Percentiles rank a stretch among this genome's conserved stretches.
Conservation (phyloP, 345 rosid genomes). For the Eucalyptus erythrocorys region DNA sequence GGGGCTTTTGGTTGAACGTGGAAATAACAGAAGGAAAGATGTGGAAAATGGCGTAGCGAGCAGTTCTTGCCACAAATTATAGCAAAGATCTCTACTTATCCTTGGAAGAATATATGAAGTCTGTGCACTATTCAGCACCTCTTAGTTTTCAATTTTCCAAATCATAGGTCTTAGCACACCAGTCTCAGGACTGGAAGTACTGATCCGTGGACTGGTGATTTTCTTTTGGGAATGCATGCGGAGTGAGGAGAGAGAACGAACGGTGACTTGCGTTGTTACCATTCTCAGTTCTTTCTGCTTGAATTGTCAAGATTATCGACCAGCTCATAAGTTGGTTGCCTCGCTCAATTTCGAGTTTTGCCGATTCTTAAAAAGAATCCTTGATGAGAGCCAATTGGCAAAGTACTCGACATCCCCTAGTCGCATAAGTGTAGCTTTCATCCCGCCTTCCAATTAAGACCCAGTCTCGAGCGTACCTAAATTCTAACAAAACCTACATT, state of each 20-base stretch:
- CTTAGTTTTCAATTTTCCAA: neutral
- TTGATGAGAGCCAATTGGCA: neutral
- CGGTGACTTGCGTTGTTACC: neutral
- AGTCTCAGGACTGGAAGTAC: neutral
- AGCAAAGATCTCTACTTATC: neutral
- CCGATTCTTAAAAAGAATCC: neutral
- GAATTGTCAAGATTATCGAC: neutral
- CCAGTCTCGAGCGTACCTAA: neutral
- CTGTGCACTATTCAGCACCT: neutral
- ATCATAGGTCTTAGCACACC: neutral
- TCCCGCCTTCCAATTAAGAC: neutral
- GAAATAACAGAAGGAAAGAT: neutral
- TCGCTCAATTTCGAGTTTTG: neutral
- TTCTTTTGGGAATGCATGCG: neutral
- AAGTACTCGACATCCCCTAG: neutral
- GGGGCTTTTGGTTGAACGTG: neutral
- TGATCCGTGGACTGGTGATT: neutral
- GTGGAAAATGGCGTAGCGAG: neutral
- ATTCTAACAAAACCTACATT: neutral
- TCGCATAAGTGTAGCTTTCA: neutral
- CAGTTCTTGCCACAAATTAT: neutral
- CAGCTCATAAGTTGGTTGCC: neutral
- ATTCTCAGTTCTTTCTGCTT: neutral
- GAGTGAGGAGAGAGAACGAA: neutral
- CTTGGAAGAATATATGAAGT: neutral